Conservation (phyloP, 768 basidiomycete genomes). For the Sutorius australiensis region DNA sequence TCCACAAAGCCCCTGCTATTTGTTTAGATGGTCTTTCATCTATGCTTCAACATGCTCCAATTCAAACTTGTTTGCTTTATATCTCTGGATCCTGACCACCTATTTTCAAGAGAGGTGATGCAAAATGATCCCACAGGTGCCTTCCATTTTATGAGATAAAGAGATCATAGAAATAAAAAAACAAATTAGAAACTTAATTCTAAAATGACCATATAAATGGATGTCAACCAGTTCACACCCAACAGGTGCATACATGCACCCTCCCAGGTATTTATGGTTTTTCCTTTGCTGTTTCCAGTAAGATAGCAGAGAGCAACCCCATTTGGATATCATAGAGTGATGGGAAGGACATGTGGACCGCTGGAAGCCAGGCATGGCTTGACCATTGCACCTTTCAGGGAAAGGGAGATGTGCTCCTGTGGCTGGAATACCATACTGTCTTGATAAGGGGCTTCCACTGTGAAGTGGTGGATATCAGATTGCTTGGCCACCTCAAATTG, state of each 20-base stretch:
- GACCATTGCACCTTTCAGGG: slow-evolving; percentile 43
- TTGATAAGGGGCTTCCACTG: slow-evolving; percentile 36
- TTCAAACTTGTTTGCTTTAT: too few relatives aligned
- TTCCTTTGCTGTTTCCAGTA: slow-evolving; percentile 25
- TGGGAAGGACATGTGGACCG: slow-evolving; percentile 26
- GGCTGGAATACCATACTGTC: slow-evolving; percentile 38
- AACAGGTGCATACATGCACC: slow-evolving; percentile 25
- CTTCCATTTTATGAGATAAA: too few relatives aligned
- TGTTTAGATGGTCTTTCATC: too few relatives aligned
- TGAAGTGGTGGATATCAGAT: slow-evolving; percentile 29
- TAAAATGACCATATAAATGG: too few relatives aligned
- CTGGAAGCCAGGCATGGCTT: slow-evolving; percentile 27
- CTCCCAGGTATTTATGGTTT: slow-evolving; percentile 40
- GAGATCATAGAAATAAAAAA: too few relatives aligned
- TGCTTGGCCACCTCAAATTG: slow-evolving; percentile 26
- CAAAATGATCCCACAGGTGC: too few relatives aligned
- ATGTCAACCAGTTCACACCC: background rate
- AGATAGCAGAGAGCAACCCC: slow-evolving; percentile 42
- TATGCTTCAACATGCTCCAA: too few relatives aligned
- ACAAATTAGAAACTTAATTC: too few relatives aligned
- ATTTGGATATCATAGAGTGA: slow-evolving; percentile 40
- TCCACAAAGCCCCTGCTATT: too few relatives aligned
- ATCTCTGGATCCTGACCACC: too few relatives aligned
- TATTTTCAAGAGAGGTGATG: too few relatives aligned
- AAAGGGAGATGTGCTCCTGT: slow-evolving; percentile 42